Evolutionary conservation across 257 asterid genomes (phyloP).

Genomic region (Capsicum rhomboideum): DNA sequence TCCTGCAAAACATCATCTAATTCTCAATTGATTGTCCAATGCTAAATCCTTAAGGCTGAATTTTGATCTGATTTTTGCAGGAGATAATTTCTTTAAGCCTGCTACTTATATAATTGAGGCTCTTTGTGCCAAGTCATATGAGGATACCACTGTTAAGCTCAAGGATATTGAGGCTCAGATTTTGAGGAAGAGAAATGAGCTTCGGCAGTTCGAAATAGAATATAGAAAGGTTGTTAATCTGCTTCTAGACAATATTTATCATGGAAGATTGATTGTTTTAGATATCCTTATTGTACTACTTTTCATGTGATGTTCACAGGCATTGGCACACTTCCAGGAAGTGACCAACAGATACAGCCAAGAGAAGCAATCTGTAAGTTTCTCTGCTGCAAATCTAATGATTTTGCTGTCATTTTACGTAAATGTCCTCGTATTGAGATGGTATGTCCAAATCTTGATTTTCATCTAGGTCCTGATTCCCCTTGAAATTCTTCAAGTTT

Average conservation of each 20-base stretch:
- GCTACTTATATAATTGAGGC: slow-evolving; percentile 93
- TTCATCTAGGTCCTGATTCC: background rate
- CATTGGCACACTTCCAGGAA: slow-evolving; percentile 95
- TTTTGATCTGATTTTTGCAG: slow-evolving; percentile 34
- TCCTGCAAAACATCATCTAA: slow-evolving; percentile 5
- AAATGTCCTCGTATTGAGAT: background rate
- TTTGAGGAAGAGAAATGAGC: slow-evolving; percentile 90
- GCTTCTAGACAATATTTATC: background rate
- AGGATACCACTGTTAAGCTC: slow-evolving; percentile 80
- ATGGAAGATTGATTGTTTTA: background rate
- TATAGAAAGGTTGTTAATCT: slow-evolving; percentile 67
- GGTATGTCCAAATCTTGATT: background rate
- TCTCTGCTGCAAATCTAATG: background rate
- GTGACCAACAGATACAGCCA: slow-evolving; percentile 84
- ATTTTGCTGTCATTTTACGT: background rate
- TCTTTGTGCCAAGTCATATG: slow-evolving; percentile 84
- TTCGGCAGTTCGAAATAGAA: slow-evolving; percentile 93
- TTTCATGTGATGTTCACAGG: slow-evolving; percentile 36
- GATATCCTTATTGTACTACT: background rate
- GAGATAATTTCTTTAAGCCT: slow-evolving; percentile 98
- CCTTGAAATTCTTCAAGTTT: background rate
- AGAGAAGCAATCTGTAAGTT: slow-evolving; percentile 91
- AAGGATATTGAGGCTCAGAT: slow-evolving; percentile 91
- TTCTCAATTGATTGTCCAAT: background rate
- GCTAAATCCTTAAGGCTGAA: background rate